These are phyloP conservation scores for Cicer pinnatifidum DNA, from an alignment of 306 rosid species.

Conservation along the genomic window DNA sequence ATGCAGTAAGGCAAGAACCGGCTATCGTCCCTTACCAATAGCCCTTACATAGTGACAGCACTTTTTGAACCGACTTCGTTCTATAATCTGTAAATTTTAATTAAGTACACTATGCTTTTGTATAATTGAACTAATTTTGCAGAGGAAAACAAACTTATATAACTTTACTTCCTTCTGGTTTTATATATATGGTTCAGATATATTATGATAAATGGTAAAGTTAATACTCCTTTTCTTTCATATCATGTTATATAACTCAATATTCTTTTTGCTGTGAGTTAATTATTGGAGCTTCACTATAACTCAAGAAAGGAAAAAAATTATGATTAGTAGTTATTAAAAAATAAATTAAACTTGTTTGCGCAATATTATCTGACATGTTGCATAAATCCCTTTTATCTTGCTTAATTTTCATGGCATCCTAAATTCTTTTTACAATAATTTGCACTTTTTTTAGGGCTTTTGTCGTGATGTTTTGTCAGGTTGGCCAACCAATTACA, in stretches of 20 bases:
- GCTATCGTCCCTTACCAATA: no score
- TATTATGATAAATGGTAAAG: conserved; percentile 27
- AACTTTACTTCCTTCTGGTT: conserved; percentile 17
- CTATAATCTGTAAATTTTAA: no score
- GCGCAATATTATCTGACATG: background rate
- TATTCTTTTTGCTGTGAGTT: conserved; percentile 12
- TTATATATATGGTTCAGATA: conserved; percentile 3
- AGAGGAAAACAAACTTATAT: background rate
- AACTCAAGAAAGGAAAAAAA: background rate
- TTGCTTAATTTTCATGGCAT: background rate
- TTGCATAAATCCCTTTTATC: background rate
- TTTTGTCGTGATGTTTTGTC: no score
- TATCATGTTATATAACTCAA: background rate
- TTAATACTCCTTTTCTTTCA: background rate
- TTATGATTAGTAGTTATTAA: background rate
- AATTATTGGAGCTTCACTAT: conserved; percentile 23
- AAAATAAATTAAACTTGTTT: background rate
- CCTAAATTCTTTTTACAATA: background rate
- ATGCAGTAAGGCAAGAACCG: conserved; percentile 91
- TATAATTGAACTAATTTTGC: background rate
- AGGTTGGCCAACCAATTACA: no score
- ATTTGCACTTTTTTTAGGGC: no score
- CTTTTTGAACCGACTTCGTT: no score
- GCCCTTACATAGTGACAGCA: no score
- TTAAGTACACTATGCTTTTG: conserved; percentile 35